Evolutionary conservation across 768 basidiomycete genomes (phyloP).

Genomic region (Arthromyces matolae): DNA sequence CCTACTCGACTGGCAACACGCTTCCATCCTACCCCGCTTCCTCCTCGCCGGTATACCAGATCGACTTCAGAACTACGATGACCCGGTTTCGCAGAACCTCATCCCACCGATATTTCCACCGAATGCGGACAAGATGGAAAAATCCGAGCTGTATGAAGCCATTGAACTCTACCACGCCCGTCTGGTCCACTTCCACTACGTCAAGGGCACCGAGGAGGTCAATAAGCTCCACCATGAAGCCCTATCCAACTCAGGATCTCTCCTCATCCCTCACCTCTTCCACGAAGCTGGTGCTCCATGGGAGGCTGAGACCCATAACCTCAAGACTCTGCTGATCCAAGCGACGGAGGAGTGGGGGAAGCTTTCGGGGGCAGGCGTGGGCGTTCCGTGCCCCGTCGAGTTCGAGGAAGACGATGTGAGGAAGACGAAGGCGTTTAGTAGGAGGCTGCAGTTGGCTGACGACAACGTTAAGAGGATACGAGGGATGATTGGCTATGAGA

Average conservation of each 20-base stretch:
- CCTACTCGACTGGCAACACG: too few species aligned
- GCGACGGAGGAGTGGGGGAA: conserved; percentile 40
- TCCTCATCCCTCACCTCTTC: conserved; percentile 41
- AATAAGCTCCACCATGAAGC: conserved; percentile 36
- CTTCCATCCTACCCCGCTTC: conserved; percentile 49
- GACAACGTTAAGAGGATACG: conserved; percentile 24
- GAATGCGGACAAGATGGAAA: conserved; percentile 34
- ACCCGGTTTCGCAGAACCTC: conserved; percentile 33
- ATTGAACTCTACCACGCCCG: conserved; percentile 27
- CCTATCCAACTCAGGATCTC: background rate
- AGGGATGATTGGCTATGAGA: conserved; percentile 29
- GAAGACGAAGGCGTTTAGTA: conserved; percentile 36
- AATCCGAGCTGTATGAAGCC: background rate
- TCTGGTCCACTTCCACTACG: conserved; percentile 33
- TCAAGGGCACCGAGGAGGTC: conserved; percentile 34
- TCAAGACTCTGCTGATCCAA: conserved; percentile 44
- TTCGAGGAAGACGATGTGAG: conserved; percentile 44
- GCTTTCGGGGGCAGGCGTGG: conserved; percentile 32
- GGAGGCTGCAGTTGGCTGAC: conserved; percentile 27
- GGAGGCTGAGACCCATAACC: conserved; percentile 47
- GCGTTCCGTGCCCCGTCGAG: conserved; percentile 44
- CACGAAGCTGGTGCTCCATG: conserved; percentile 39
- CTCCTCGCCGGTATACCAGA: conserved; percentile 45
- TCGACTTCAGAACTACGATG: conserved; percentile 45
- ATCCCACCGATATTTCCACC: conserved; percentile 39